Evolutionary conservation across 1,139 yeast genomes (phyloP).

Genomic region (Protomyces inouyei): DNA sequence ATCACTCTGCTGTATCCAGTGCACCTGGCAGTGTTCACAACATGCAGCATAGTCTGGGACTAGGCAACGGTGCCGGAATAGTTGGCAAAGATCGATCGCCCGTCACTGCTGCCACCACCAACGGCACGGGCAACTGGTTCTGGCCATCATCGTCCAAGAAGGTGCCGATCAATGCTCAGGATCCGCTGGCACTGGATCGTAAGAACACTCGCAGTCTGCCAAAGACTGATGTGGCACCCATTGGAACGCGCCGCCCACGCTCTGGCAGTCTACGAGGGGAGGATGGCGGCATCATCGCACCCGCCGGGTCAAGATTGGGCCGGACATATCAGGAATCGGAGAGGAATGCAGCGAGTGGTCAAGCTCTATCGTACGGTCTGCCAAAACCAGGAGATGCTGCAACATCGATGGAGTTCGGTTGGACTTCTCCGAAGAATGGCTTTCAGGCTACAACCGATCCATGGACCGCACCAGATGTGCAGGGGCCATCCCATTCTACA

Average conservation of each 20-base stretch:
- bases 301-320: neutral
- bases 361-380: neutral
- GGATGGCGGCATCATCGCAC: neutral
- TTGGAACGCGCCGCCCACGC: slow-evolving; percentile 18
- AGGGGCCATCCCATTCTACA: neutral
- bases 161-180: neutral
- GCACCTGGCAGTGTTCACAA: neutral
- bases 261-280: slow-evolving; percentile 18
- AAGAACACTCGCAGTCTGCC: slow-evolving; percentile 18
- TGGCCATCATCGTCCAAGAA: slow-evolving; percentile 8
- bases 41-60: neutral
- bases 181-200: slow-evolving; percentile 21
- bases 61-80: neutral
- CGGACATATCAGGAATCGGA: neutral
- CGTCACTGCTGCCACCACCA: neutral
- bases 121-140: slow-evolving; percentile 14
- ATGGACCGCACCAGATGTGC: neutral
- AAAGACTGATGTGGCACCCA: slow-evolving; percentile 25
- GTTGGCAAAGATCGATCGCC: neutral
- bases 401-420: neutral
- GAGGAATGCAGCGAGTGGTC: neutral
- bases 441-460: neutral
- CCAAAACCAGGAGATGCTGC: neutral
- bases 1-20: neutral
- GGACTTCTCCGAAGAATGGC: neutral